Conservation (phyloP, 2,329 filamentous ascomycete genomes). For the Byssoonygena ceratinophila region DNA sequence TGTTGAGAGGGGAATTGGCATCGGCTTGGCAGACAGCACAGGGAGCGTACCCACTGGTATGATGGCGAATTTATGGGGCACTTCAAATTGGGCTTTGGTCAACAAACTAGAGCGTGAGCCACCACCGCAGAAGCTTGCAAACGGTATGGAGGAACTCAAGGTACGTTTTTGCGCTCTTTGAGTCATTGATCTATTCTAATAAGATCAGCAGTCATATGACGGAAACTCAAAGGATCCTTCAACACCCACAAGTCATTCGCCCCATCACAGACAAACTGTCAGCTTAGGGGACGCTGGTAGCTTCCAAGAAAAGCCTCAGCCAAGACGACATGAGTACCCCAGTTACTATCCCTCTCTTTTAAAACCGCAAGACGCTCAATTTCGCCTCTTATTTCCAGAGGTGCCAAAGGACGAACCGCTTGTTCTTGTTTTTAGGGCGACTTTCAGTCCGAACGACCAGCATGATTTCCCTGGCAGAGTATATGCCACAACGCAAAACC, state of each 20-base stretch:
- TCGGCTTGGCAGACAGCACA: conserved; percentile 51
- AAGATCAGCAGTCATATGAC: conserved; percentile 12
- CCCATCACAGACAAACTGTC: conserved; percentile 46
- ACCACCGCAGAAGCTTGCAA: conserved; percentile 24
- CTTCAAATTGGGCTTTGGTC: conserved; percentile 64
- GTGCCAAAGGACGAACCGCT: conserved; percentile 68
- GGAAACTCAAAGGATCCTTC: conserved; percentile 20
- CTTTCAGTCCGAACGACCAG: conserved; percentile 68
- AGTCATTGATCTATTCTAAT: neutral
- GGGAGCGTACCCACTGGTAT: conserved; percentile 71
- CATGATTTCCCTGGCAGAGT: conserved; percentile 74
- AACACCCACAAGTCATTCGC: conserved; percentile 20
- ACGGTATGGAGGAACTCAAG: conserved; percentile 17
- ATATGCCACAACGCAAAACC: conserved; percentile 73
- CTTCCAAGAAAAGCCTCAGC: conserved; percentile 27
- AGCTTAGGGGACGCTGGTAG: conserved; percentile 39
- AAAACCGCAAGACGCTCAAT: conserved; percentile 81
- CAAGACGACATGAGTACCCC: conserved; percentile 50
- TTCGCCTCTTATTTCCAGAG: conserved; percentile 78
- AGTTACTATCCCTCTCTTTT: conserved; percentile 68
- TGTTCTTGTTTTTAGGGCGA: conserved; percentile 83
- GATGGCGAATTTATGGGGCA: conserved; percentile 90
- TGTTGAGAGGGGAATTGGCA: conserved; percentile 59
- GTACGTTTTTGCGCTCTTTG: neutral
- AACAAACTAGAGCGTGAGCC: conserved; percentile 51